Percentiles rank a stretch among this genome's conserved stretches.
phyloP scores from a whole-genome alignment of 2,329 filamentous ascomycete genomes.

The Venturia nashicola region DNA sequence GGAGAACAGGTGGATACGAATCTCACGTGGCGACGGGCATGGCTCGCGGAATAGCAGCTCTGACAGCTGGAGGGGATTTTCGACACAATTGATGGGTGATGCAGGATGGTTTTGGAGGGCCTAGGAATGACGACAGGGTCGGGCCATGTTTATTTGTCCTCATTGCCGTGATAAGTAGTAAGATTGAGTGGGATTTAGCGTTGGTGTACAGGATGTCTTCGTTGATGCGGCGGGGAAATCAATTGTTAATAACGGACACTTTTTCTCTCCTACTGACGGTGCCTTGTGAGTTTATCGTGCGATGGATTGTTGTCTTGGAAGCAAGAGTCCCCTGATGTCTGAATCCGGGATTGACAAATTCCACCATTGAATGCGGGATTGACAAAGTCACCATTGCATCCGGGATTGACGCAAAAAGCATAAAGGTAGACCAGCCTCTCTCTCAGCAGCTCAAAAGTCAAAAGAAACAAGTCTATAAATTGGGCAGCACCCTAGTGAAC shows the following conservation, averaged over 20 bases:
- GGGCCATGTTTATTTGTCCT: background rate
- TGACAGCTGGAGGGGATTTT: conserved; percentile 5
- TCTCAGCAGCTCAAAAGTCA: no score
- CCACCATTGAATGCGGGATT: no score
- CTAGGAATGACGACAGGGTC: background rate
- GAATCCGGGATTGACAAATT: no score
- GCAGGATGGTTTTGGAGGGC: background rate
- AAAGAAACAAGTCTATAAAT: no score
- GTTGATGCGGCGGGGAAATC: background rate
- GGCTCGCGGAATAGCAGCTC: conserved; percentile 2
- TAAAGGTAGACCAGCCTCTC: no score
- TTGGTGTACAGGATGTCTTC: background rate
- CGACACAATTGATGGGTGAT: background rate
- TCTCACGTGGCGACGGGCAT: background rate
- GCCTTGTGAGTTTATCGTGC: background rate
- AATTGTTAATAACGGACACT: background rate
- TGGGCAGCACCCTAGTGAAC: no score
- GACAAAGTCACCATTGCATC: no score
- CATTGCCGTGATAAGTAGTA: background rate
- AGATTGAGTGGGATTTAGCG: background rate
- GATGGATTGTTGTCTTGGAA: background rate
- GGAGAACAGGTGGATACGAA: background rate
- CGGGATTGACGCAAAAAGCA: no score
- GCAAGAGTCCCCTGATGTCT: background rate
- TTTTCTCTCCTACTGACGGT: background rate